A percentile compares a stretch with the other conserved stretches of the same genome.
Evolutionary conservation across 2,329 filamentous ascomycete genomes (phyloP).

Genomic region (Cladosporium sphaerospermum): DNA sequence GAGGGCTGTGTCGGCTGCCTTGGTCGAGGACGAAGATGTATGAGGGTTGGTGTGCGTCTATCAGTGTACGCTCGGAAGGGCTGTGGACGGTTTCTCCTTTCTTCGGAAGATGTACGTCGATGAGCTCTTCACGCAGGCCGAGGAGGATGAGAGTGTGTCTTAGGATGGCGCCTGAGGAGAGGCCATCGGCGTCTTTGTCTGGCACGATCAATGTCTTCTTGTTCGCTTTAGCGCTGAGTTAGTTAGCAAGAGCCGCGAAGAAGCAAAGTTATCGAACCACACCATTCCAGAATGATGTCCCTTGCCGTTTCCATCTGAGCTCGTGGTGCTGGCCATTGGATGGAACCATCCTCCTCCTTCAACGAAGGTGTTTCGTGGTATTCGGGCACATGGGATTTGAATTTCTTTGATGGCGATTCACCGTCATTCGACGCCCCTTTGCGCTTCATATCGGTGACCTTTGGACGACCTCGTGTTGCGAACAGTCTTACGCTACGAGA

Average conservation of each 20-base stretch:
- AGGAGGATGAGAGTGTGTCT: slow-evolving; percentile 54
- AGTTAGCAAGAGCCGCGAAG: no score
- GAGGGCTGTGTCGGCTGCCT: slow-evolving; percentile 51
- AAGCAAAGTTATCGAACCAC: slow-evolving; percentile 14
- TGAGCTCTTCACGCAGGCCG: slow-evolving; percentile 47
- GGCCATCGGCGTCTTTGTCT: slow-evolving; percentile 63
- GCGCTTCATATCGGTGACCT: slow-evolving; percentile 20
- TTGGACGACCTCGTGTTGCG: background rate
- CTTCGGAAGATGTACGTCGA: slow-evolving; percentile 53
- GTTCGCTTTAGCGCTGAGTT: slow-evolving; percentile 43
- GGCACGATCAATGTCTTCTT: slow-evolving; percentile 56
- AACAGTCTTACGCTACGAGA: background rate
- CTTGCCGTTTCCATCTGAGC: slow-evolving; percentile 51
- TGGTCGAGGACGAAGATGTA: slow-evolving; percentile 63
- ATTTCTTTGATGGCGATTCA: slow-evolving; percentile 23
- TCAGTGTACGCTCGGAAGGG: slow-evolving; percentile 45
- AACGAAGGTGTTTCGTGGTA: slow-evolving; percentile 41
- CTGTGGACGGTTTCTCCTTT: slow-evolving; percentile 57
- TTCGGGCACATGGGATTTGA: slow-evolving; percentile 34
- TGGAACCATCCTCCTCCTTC: slow-evolving; percentile 40
- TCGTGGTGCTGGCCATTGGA: slow-evolving; percentile 57
- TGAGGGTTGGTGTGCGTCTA: slow-evolving; percentile 45
- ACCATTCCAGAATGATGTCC: slow-evolving; percentile 55
- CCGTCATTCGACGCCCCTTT: slow-evolving; percentile 16
- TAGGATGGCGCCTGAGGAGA: slow-evolving; percentile 59